These are phyloP conservation scores for Guadua angustifolia DNA, from an alignment of 176 grass and related monocot species.

Conservation along the genomic window DNA sequence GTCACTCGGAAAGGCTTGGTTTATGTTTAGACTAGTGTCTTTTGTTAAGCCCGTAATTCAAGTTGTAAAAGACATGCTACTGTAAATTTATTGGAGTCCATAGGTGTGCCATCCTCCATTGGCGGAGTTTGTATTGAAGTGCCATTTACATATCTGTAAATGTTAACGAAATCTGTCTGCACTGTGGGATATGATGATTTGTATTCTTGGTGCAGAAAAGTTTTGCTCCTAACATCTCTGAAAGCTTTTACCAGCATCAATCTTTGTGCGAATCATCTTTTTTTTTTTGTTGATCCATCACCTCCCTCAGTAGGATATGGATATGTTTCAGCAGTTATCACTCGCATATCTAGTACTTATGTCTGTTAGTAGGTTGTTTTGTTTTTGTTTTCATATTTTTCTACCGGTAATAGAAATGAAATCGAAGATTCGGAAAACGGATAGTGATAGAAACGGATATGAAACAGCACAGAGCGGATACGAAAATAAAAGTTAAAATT, in stretches of 20 bases:
- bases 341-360: background rate
- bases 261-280: background rate
- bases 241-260: background rate
- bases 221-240: background rate
- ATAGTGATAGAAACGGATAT: too few relatives aligned
- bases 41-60: background rate
- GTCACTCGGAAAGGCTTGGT: background rate
- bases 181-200: background rate
- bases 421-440: too few relatives aligned
- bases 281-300: background rate
- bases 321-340: background rate
- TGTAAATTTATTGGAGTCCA: conserved; percentile 43
- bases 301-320: background rate
- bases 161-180: conserved; percentile 6
- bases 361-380: too few relatives aligned
- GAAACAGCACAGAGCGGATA: too few relatives aligned
- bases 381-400: too few relatives aligned
- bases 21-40: conserved; percentile 4
- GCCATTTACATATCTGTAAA: conserved; percentile 37
- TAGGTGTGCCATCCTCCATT: background rate
- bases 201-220: conserved; percentile 26
- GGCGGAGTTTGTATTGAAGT: conserved; percentile 27
- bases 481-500: too few relatives aligned
- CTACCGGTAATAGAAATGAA: too few relatives aligned
- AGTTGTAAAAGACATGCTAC: background rate